Base-by-base conservation (phyloP, 805 yeast genomes). In the Groenewaldozyma salmanticensis region DNA sequence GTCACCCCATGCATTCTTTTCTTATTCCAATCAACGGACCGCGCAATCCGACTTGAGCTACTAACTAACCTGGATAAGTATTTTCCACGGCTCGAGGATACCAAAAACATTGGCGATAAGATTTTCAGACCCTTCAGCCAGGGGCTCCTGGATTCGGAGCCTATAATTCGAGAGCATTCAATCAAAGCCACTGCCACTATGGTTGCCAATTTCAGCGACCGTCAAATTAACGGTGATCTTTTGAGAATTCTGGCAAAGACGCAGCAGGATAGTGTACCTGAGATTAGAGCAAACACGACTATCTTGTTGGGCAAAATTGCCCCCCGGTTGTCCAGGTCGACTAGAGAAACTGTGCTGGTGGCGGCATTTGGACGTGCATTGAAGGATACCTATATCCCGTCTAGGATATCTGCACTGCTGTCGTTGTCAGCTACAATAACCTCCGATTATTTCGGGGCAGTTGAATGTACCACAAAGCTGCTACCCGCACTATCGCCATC, bases 301-400 rank as follows among this genome's bases (percentile, higher is more conserved):
- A 67, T 81, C 17, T 69, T 83, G 33, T 69, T 86, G 27, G 76
- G 81, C 32, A 74, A 75, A 41, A 75, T 86, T 35, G 78, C 92
- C 0, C 58, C 68, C 24, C 62, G 67, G 44, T 71, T 86, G 50
- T 77, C 76, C 66, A 81, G 53, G 19, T 47, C 61, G 2, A 63
- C 66, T 1, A 70, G 88, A 43, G 69, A 84, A 6, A 78, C 77
- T 18, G 95, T 92, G 2, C 64, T 92, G 37, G 77, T 86, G 2
- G 86, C 96, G 1, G 97, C 96, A 0, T 81, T 83, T 51, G 74
- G 84, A 2, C 80, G 87, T 52, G 81, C 94, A 0, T 67, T 90
- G 35, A 79, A 78, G 52, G 98, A 90, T 59, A 72, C 88, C 0
- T 77, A 76, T 53, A 69, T 78, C 2, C 86, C 82, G 5, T 77